A percentile compares a stretch with the other conserved stretches of the same genome.
Conservation (phyloP, 305 asterid genomes). For the Galium porrigens region DNA sequence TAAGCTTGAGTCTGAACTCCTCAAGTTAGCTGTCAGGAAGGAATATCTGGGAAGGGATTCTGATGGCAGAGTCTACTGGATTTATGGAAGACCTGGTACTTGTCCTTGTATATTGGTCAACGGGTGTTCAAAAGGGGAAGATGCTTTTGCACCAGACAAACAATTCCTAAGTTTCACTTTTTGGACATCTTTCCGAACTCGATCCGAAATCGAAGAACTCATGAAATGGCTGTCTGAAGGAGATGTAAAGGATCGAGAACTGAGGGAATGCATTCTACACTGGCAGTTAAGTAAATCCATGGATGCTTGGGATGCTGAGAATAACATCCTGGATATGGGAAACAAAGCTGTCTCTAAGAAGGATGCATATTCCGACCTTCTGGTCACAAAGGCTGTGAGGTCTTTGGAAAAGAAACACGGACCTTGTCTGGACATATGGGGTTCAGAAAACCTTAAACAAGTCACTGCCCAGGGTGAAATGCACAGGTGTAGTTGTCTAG, state of each 20-base stretch:
- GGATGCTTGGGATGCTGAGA: conserved; percentile 27
- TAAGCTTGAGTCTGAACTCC: conserved; percentile 44
- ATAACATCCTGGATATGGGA: conserved; percentile 26
- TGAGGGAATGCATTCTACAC: conserved; percentile 53
- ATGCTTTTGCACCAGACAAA: conserved; percentile 17
- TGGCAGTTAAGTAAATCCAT: conserved; percentile 38
- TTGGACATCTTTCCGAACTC: conserved; percentile 65
- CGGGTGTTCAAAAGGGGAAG: conserved; percentile 16
- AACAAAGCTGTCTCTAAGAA: conserved; percentile 16
- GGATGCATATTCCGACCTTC: conserved; percentile 24
- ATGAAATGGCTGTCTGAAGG: conserved; percentile 66
- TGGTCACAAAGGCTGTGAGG: conserved; percentile 44
- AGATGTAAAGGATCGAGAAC: conserved; percentile 54
- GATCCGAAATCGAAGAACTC: conserved; percentile 46
- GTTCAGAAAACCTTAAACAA: conserved; percentile 19
- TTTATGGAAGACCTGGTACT: conserved; percentile 36
- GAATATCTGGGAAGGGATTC: conserved; percentile 80
- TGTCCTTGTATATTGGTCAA: conserved; percentile 55
- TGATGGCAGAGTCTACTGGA: conserved; percentile 74
- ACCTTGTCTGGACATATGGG: conserved; percentile 29
- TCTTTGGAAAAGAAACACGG: conserved; percentile 43
- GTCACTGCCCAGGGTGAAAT: conserved; percentile 26
- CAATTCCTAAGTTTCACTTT: conserved; percentile 37
- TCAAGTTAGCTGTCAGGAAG: conserved; percentile 49
- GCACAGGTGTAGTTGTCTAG: conserved; percentile 69